Conservation (phyloP, 2,329 filamentous ascomycete species). For the Cryphonectria parasitica region DNA sequence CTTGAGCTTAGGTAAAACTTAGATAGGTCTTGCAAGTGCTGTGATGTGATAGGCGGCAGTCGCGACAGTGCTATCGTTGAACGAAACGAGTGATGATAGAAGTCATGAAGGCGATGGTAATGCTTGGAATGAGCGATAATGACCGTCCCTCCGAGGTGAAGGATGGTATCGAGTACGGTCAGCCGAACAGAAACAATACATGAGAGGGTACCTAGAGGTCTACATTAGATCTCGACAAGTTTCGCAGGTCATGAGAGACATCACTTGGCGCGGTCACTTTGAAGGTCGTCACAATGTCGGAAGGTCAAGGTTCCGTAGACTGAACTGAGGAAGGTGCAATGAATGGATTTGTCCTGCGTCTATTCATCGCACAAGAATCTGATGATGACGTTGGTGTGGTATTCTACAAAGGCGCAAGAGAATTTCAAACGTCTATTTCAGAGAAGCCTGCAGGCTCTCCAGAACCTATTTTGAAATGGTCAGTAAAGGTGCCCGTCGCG, state of each 20-base stretch:
- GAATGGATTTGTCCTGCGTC: conserved; percentile 14
- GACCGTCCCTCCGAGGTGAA: not conserved
- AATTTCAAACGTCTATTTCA: conserved; percentile 67
- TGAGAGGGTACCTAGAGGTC: not conserved
- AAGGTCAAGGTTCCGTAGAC: not conserved
- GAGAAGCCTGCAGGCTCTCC: conserved; percentile 77
- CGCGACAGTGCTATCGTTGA: not conserved
- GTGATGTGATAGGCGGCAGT: not conserved
- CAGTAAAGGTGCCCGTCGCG: conserved; percentile 37
- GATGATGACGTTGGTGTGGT: conserved; percentile 28
- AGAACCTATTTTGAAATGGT: conserved; percentile 63
- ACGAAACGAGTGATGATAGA: not conserved
- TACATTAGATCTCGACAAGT: not conserved
- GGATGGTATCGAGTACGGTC: not conserved
- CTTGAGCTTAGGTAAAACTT: not conserved
- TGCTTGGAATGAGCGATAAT: not conserved
- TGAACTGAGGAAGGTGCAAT: not conserved
- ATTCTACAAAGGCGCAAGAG: conserved; percentile 43
- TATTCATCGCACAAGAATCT: conserved; percentile 12
- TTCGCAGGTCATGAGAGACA: not conserved
- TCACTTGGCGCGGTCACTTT: not conserved
- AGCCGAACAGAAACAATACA: not conserved
- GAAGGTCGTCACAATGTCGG: not conserved
- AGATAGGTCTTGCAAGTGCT: not conserved
- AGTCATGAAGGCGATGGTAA: not conserved